Conservation (phyloP, 2,329 filamentous ascomycete genomes). For the Aspergillus nomiae region DNA sequence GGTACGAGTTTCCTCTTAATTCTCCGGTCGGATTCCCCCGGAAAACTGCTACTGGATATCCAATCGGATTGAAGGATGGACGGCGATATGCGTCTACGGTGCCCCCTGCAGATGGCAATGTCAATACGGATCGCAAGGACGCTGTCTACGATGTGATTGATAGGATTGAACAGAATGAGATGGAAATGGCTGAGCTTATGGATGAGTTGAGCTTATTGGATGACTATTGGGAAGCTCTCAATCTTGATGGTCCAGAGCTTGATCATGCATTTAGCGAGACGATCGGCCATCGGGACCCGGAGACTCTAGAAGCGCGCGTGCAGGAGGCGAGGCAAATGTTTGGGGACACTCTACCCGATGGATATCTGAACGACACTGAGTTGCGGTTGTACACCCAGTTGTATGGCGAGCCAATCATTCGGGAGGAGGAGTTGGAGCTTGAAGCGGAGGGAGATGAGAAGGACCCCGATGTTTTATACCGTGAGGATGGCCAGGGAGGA, state of each 20-base stretch:
- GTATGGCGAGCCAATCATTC: conserved; percentile 70
- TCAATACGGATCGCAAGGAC: conserved; percentile 27
- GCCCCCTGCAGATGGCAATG: conserved; percentile 17
- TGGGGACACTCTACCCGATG: conserved; percentile 73
- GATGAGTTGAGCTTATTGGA: conserved; percentile 37
- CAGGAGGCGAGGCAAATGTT: conserved; percentile 73
- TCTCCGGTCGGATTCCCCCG: neutral
- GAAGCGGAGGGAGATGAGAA: conserved; percentile 33
- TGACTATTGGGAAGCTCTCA: conserved; percentile 26
- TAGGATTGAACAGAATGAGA: conserved; percentile 39
- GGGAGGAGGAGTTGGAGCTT: conserved; percentile 25
- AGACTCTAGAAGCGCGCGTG: conserved; percentile 50
- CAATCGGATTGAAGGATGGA: conserved; percentile 13
- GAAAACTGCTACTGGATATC: neutral
- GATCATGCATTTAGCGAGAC: conserved; percentile 31
- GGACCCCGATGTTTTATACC: conserved; percentile 37
- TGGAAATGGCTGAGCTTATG: conserved; percentile 35
- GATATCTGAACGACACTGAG: conserved; percentile 70
- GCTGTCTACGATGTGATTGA: conserved; percentile 40
- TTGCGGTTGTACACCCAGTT: conserved; percentile 75
- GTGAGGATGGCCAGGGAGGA: conserved; percentile 40
- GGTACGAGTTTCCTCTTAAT: conserved; percentile 7
- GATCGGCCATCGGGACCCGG: conserved; percentile 33
- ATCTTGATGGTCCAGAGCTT: conserved; percentile 27
- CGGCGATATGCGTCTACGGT: conserved; percentile 28